Percentiles rank a stretch among this genome's conserved stretches.
These are phyloP conservation scores for Chondrostereum purpureum DNA, from an alignment of 1,284 basidiomycete genomes.

Conservation along the genomic window DNA sequence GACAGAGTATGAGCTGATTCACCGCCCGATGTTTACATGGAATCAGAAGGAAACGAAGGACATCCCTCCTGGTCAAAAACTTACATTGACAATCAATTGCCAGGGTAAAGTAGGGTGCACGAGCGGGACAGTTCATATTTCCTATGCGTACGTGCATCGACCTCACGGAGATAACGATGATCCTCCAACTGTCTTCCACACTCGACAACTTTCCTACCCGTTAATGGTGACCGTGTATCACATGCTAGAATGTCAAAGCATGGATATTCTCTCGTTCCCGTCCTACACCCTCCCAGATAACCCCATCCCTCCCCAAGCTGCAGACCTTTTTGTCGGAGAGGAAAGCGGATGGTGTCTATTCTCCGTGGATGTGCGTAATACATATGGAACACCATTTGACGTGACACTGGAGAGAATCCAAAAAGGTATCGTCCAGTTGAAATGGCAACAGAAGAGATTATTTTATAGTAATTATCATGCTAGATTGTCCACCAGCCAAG, in stretches of 20 bases:
- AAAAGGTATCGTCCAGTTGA: conserved; percentile 42
- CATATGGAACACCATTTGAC: conserved; percentile 84
- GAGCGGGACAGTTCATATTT: conserved; percentile 72
- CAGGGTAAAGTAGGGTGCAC: conserved; percentile 87
- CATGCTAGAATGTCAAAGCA: conserved; percentile 78
- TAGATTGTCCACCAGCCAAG: conserved; percentile 24
- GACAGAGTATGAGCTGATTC: conserved; percentile 77
- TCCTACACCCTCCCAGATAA: conserved; percentile 21
- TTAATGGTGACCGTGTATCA: conserved; percentile 90
- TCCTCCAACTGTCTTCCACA: conserved; percentile 59
- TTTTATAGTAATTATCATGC: not conserved
- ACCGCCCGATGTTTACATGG: conserved; percentile 81
- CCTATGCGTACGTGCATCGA: conserved; percentile 71
- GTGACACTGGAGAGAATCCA: conserved; percentile 67
- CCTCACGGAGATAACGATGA: conserved; percentile 24
- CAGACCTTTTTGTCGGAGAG: conserved; percentile 37
- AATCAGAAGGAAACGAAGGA: conserved; percentile 44
- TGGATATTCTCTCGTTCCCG: conserved; percentile 70
- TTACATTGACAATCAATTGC: conserved; percentile 66
- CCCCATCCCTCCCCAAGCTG: conserved; percentile 11
- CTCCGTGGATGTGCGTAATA: conserved; percentile 82
- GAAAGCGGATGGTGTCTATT: conserved; percentile 77
- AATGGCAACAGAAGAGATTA: not conserved
- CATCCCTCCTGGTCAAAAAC: conserved; percentile 69
- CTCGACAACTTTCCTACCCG: conserved; percentile 78